These are phyloP conservation scores for Tetrahymena elliotti DNA, from an alignment of 73 alveolate genomes.

Conservation along the genomic window DNA sequence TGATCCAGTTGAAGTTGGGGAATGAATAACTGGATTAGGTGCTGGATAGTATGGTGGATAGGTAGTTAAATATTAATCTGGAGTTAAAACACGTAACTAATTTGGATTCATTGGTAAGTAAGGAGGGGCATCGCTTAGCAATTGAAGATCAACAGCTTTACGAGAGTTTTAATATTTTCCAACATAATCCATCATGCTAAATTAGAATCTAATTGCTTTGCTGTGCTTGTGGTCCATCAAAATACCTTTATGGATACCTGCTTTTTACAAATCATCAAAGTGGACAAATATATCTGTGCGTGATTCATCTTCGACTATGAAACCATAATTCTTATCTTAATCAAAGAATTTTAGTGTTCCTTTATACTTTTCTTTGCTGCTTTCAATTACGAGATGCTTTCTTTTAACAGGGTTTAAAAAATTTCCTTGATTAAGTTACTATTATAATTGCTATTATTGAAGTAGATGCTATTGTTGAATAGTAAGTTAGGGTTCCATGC, in stretches of 20 bases:
- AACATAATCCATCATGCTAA: conserved; percentile 56
- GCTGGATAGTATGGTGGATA: neutral
- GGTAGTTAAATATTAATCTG: neutral
- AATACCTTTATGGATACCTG: conserved; percentile 48
- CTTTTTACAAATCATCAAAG: conserved; percentile 62
- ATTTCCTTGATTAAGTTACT: neutral
- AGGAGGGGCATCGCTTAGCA: neutral
- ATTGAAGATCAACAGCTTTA: conserved; percentile 62
- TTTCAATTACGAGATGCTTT: neutral
- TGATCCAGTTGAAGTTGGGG: neutral
- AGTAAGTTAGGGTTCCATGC: neutral
- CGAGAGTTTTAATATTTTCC: conserved; percentile 63
- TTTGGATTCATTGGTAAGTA: neutral
- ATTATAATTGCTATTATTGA: neutral
- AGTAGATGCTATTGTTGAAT: neutral
- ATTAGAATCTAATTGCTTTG: conserved; percentile 45
- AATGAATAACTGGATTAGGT: neutral
- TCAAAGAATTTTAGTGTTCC: conserved; percentile 72
- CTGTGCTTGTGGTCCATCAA: neutral
- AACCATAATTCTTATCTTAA: conserved; percentile 63
- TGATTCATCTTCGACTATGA: conserved; percentile 55
- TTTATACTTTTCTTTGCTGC: neutral
- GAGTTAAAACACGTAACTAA: neutral
- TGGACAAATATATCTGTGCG: conserved; percentile 63
- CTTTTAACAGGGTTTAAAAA: neutral